phyloP scores from a whole-genome alignment of 163 green algal genomes.

The Prototheca cutis region DNA sequence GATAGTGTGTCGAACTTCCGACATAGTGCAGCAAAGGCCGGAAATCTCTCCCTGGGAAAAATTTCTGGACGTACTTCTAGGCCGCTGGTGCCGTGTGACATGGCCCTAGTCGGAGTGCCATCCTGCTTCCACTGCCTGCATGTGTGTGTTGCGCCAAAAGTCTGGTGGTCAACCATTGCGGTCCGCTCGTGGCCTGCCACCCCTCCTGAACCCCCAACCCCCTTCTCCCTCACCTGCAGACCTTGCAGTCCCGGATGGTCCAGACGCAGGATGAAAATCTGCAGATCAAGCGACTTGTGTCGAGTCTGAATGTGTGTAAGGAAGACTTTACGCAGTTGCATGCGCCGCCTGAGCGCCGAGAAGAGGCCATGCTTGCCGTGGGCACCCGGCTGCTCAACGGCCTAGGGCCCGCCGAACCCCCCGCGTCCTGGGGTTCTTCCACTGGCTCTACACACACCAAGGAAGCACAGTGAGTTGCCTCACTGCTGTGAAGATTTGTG shows the following conservation, averaged over 20 bases:
- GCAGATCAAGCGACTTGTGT: conserved; percentile 9
- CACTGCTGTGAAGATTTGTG: neutral
- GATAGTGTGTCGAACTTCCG: too few relatives aligned
- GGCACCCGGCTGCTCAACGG: neutral
- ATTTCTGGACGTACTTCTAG: too few relatives aligned
- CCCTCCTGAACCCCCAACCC: too few relatives aligned
- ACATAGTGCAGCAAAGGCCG: too few relatives aligned
- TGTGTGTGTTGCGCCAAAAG: too few relatives aligned
- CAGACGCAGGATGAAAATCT: conserved; percentile 1
- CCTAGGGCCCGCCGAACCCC: neutral
- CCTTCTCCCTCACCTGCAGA: neutral
- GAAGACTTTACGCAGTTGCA: conserved; percentile 11
- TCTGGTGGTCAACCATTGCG: too few relatives aligned
- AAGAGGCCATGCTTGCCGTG: neutral
- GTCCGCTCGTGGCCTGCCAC: too few relatives aligned
- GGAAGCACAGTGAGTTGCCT: neutral
- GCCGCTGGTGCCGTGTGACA: too few relatives aligned
- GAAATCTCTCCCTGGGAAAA: too few relatives aligned
- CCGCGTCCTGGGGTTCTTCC: neutral
- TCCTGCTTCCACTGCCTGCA: too few relatives aligned
- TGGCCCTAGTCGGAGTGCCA: too few relatives aligned
- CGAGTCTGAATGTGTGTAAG: neutral
- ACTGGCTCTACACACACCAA: neutral
- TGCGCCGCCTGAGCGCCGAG: neutral
- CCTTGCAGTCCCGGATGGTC: neutral